Base-by-base conservation (phyloP, 176 grass and related monocot genomes). In the Oryza meridionalis region DNA sequence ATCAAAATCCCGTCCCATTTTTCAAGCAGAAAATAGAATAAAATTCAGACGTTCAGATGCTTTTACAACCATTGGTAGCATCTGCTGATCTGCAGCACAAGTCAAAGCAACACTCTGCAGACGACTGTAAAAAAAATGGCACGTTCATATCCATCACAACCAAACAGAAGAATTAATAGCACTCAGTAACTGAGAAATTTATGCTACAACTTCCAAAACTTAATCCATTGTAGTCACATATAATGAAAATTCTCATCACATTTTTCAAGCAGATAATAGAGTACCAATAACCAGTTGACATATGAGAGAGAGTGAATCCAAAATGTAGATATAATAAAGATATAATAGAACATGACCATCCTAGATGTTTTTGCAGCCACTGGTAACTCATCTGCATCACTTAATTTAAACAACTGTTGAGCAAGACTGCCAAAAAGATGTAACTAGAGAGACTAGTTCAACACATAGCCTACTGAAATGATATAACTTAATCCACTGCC, bases 261-360 rank as follows among this genome's bases (percentile, higher is more conserved):
- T 31, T 14, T 21, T 29, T 53, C 32, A 37, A 67, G 21, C 59
- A 37, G 3, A 25, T 29, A 74, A 22, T 8, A 17, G 11, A 37
- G 33, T 32, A n/a, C 7, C 55, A 22, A 12, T 25, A 24, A 1
- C 11, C 44, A 35, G 38, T 21, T 19, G 51, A 21, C 16, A 70
- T 42, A 42, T 40, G 16, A 21, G 33, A 69, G 33, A 69, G 7
- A 21, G 32, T 21, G 7, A 69, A 40, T 69, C 33, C 33, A 69
- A 21, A 69, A 69, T 40, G 8, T 19, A 38, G 19, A 38, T 17
- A 67, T 9, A 19, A 67, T 6, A 19, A 17, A 37, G 7, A 63
- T 63, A 63, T 61, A 61, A 67, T 44, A 25, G 69, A 77, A 22
- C 65, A 69, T 62, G 21, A 77, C 5, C 43, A 70, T 61, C 22